Percentiles rank a stretch among this genome's conserved stretches.
Conservation (phyloP, 164 flowering plant genomes). For the Vitis riparia region DNA sequence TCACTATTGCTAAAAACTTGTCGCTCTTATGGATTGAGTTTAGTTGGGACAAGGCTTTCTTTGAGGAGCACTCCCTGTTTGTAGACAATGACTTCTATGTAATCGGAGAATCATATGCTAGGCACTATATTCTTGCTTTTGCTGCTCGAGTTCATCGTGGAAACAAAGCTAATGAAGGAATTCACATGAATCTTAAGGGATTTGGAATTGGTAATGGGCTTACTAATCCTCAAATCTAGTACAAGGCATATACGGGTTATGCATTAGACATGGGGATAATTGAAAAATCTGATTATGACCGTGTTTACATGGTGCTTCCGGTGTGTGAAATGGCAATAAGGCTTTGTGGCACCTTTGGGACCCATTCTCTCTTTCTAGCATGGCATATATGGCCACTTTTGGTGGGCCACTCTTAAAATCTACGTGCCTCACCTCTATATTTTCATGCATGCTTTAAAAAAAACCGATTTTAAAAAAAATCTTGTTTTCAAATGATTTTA, state of each 20-base stretch:
- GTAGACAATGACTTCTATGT: neutral
- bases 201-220: neutral
- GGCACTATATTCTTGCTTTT: constrained; percentile 9
- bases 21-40: constrained; percentile 37
- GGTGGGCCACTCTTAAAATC: no score
- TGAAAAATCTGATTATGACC: neutral
- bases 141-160: neutral
- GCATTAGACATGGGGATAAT: constrained; percentile 4
- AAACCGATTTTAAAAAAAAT: no score
- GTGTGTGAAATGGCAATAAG: neutral
- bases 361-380: no score
- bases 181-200: neutral
- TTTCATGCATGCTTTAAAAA: no score
- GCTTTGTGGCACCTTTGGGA: neutral
- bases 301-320: neutral
- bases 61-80: neutral
- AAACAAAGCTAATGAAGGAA: neutral
- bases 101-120: constrained; percentile 3
- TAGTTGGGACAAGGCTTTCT: constrained; percentile 30
- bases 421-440: no score
- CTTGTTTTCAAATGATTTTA: no score
- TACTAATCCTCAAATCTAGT: neutral
- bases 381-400: no score
- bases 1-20: constrained; percentile 25
- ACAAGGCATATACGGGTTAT: constrained; percentile 1